Base-by-base conservation (phyloP, 2,329 filamentous ascomycete species). In the Ascochyta pisi region DNA sequence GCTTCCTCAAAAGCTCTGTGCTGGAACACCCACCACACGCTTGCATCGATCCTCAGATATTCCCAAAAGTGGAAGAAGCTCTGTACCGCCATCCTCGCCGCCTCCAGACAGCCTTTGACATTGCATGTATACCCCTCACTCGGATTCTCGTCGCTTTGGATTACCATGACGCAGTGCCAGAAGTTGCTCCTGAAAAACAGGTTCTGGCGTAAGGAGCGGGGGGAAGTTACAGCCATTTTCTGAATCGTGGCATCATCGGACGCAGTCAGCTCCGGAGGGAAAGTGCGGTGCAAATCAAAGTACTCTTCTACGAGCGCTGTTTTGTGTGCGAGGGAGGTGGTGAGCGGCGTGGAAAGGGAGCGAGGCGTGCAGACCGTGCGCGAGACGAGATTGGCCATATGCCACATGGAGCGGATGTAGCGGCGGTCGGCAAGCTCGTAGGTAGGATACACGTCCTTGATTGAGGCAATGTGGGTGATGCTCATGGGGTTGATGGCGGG, bases 21-120 rank as follows among this genome's bases (percentile, higher is more conserved):
- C 71, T 92, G 90, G 63, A 92, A 91, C 0, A 91, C 89, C 90
- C 90, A 94, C 90, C 90, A 93, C 0, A 92, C 89, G 13, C 87
- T 83, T 1, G 89, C 89, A 77, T 94, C 90, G 15, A 80, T 79
- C 63, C 88, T 85, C 59, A 92, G 86, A 12, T 91, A 77, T 34
- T 79, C 80, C 75, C 87, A 90, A 6, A 92, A 81, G 54, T 92
- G 81, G 72, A 93, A 92, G 70, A 92, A 94, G 1, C 89, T 81
- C 40, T 82, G 83, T 42, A 94, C 85, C 4, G 90, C 90, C 69
- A 90, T 88, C 65, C 91, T 87, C 0, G 90, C 90, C 0, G 89
- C 89, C 73, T 92, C 89, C 12, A 93, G 77, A 3, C 89, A 89
- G 4, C 85, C 88, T 16, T 86, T 81, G 16, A 90, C 80, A 69